Conservation (phyloP, 257 asterid species). For the Apocynum venetum region DNA sequence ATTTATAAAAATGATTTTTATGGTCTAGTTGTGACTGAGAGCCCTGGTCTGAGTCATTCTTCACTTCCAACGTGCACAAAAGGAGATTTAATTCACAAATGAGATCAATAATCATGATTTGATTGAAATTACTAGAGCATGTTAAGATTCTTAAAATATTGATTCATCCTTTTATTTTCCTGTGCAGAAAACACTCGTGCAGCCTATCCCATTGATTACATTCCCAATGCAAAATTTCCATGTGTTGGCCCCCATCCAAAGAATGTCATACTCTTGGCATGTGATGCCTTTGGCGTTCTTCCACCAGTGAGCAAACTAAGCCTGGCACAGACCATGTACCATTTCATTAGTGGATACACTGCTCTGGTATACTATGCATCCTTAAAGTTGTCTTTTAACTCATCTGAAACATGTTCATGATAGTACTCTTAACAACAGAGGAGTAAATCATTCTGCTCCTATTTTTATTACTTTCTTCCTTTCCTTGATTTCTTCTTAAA, state of each 20-base stretch:
- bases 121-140: background rate
- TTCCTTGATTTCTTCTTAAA: background rate
- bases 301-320: slow-evolving; percentile 84
- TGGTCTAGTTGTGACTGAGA: background rate
- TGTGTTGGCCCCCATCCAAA: slow-evolving; percentile 89
- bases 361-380: slow-evolving; percentile 46
- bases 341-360: slow-evolving; percentile 81
- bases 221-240: slow-evolving; percentile 75
- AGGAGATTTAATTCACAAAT: background rate
- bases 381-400: background rate
- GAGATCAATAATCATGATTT: background rate
- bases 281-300: slow-evolving; percentile 89
- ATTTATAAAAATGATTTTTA: background rate
- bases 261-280: slow-evolving; percentile 72
- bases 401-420: background rate
- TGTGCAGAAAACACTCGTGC: slow-evolving; percentile 75
- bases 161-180: background rate
- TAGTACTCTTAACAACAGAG: background rate
- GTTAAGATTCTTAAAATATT: background rate
- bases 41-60: background rate
- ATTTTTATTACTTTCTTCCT: background rate
- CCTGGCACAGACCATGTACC: slow-evolving; percentile 80
- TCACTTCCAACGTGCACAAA: background rate
- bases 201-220: slow-evolving; percentile 79
- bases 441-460: background rate